These are phyloP conservation scores for Hyaloscypha finlandica DNA, from an alignment of 495 filamentous ascomycete species.

Conservation along the genomic window DNA sequence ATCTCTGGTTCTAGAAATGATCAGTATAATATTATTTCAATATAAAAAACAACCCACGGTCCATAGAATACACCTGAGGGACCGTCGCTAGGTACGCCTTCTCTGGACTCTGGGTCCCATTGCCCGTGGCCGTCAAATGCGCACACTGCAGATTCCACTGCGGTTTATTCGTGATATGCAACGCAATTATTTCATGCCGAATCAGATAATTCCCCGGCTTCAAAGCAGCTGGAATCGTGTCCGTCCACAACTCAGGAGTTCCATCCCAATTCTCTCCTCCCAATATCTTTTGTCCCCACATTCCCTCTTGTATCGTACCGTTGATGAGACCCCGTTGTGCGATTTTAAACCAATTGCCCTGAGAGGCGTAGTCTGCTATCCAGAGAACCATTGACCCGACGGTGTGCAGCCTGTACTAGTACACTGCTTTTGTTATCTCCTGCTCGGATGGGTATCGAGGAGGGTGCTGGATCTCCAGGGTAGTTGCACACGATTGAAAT, in stretches of 20 bases:
- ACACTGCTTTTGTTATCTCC: conserved; percentile 47
- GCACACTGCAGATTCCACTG: conserved; percentile 61
- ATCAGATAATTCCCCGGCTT: conserved; percentile 52
- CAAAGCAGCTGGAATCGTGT: conserved; percentile 48
- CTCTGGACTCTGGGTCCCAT: conserved; percentile 42
- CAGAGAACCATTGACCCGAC: conserved; percentile 54
- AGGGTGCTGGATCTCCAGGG: conserved; percentile 43
- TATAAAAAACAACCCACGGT: conserved; percentile 37
- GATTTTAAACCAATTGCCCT: conserved; percentile 53
- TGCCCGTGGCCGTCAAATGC: conserved; percentile 51
- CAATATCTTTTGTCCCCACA: conserved; percentile 49
- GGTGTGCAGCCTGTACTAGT: conserved; percentile 55
- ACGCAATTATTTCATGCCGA: conserved; percentile 55
- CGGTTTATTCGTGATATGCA: conserved; percentile 53
- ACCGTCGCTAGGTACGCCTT: conserved; percentile 47
- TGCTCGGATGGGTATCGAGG: conserved; percentile 45
- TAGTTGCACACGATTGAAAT: conserved; percentile 45
- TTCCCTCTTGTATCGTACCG: conserved; percentile 48
- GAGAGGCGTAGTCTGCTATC: conserved; percentile 47
- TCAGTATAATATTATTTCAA: conserved; percentile 22
- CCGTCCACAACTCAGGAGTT: conserved; percentile 46
- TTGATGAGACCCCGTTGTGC: conserved; percentile 50
- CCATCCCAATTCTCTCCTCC: conserved; percentile 50
- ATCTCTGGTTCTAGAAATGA: conserved; percentile 46
- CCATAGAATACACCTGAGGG: conserved; percentile 50